These are phyloP conservation scores for Xerocomellus amylosporus DNA, from an alignment of 768 basidiomycete species.

Conservation along the genomic window DNA sequence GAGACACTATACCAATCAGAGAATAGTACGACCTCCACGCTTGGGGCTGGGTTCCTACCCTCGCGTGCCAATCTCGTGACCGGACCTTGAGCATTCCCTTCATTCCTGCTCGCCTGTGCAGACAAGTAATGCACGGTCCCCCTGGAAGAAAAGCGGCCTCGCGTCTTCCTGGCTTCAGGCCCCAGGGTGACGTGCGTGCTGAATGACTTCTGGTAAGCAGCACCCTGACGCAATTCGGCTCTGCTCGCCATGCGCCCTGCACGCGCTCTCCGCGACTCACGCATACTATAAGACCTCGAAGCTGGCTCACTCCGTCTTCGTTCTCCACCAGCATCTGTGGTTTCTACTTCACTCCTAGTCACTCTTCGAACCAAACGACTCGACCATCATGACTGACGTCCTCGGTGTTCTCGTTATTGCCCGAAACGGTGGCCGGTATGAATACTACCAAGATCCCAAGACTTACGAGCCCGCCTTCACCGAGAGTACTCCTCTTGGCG, in stretches of 20 bases:
- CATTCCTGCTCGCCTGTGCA: constrained; percentile 32
- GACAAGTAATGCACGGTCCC: constrained; percentile 25
- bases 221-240: constrained; percentile 27
- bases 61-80: constrained; percentile 14
- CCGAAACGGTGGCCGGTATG: constrained; percentile 73
- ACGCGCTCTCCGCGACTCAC: constrained; percentile 24
- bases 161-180: constrained; percentile 30
- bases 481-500: constrained; percentile 73
- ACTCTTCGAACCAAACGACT: constrained; percentile 14
- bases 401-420: constrained; percentile 76
- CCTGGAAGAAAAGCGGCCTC: constrained; percentile 33
- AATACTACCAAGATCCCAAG: constrained; percentile 67
- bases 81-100: constrained; percentile 21
- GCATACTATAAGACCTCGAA: constrained; percentile 25
- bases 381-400: constrained; percentile 43
- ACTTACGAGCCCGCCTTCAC: constrained; percentile 62
- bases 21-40: constrained; percentile 7
- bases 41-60: constrained; percentile 13
- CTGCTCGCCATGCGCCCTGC: constrained; percentile 27
- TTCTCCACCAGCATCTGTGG: constrained; percentile 17
- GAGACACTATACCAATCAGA: background rate
- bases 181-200: constrained; percentile 25
- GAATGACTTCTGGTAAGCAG: constrained; percentile 19
- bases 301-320: background rate
- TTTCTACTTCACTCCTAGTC: constrained; percentile 17